These are phyloP conservation scores for Cetradonia linearis DNA, from an alignment of 495 filamentous ascomycete genomes.

Conservation along the genomic window DNA sequence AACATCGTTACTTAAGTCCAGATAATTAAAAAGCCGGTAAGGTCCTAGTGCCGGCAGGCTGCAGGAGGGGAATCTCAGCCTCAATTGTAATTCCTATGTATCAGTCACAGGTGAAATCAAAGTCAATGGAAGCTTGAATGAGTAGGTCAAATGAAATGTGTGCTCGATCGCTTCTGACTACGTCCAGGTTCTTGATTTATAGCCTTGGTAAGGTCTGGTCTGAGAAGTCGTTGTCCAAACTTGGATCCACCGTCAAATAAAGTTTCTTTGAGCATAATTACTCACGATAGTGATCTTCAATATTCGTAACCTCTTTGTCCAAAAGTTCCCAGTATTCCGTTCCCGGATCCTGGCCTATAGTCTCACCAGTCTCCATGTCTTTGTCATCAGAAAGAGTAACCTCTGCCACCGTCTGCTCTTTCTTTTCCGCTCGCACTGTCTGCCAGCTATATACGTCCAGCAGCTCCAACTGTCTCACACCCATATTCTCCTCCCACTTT, in stretches of 20 bases:
- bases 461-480: neutral
- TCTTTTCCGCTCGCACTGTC: neutral
- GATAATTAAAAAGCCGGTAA: too few species aligned
- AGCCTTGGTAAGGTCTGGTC: too few species aligned
- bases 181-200: too few species aligned
- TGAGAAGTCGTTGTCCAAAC: neutral
- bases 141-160: too few species aligned
- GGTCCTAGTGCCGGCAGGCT: too few species aligned
- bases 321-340: neutral
- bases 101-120: too few species aligned
- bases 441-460: neutral
- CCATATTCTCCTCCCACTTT: neutral
- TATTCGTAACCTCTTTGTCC: neutral
- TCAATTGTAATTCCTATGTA: too few species aligned
- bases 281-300: neutral
- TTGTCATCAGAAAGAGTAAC: neutral
- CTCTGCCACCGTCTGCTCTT: neutral
- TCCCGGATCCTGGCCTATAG: neutral
- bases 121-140: too few species aligned
- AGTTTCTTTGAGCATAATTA: neutral
- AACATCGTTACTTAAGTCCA: too few species aligned
- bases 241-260: neutral
- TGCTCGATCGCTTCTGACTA: too few species aligned
- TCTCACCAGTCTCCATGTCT: neutral
- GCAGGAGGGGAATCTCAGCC: too few species aligned